Evolutionary conservation across 768 basidiomycete genomes (phyloP), one percentile per base, ranked within the genome.

Genomic region (Termitomyces eurrhizus): DNA sequence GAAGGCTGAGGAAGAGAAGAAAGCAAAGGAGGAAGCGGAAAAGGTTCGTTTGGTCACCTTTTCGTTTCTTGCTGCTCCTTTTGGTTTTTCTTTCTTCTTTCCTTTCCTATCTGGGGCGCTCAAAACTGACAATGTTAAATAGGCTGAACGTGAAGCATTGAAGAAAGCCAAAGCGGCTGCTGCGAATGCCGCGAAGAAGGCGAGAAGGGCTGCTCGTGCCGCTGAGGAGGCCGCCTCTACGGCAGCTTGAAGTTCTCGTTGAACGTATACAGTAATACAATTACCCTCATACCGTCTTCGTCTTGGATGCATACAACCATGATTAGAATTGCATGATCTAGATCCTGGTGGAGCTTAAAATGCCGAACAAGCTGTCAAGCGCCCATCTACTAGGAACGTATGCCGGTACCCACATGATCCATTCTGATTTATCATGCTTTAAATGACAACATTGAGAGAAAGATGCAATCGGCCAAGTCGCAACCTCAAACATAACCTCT

Each of bases 111-210:
- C 29, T n/a, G 16, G 1, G 16, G 29, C 29, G 16, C 26, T 4
- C 50, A n/a, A 11, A 18, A 52, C 66, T 55, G 21, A 62, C 9
- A 56, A 48, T 39, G 35, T 37, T 45, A 13, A 52, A 46, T 59
- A 86, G 81, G 70, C 62, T 51, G 86, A 84, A 4, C 83, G 83
- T 50, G 89, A 84, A 16, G 89, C 91, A 57, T 88, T 89, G 2
- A 93, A 93, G 74, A 93, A 92, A 75, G 85, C 85, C 3, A 93
- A 93, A 69, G 84, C 88, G 0, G 90, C 90, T 3, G 90, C 90
- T 48, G 92, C 93, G 3, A 95, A 88, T 69, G 93, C 92, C 44
- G 92, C 92, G 12, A 95, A 95, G 78, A 95, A 95, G 77, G 92
- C 92, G 35, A 78, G 90, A 63, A 80, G 90, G 63, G 81, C 81